These are phyloP conservation scores for Pseudogymnoascus sp. DNA, from an alignment of 2,329 filamentous ascomycete species.

Conservation along the genomic window DNA sequence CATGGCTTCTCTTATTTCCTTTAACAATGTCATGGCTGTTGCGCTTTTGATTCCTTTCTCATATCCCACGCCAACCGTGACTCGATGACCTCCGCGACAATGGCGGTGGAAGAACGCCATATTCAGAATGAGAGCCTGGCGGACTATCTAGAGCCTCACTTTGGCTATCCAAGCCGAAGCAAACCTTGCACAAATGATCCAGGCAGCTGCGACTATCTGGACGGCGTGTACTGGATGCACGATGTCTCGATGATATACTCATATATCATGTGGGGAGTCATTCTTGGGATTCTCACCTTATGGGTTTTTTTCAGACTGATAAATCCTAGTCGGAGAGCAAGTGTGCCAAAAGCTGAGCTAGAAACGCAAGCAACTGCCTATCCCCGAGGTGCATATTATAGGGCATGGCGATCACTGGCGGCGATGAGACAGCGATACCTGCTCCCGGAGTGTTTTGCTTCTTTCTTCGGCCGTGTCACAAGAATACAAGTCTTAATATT, in stretches of 20 bases:
- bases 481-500: slow-evolving; percentile 59
- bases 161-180: slow-evolving; percentile 47
- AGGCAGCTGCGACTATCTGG: slow-evolving; percentile 51
- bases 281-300: slow-evolving; percentile 39
- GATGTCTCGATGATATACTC: slow-evolving; percentile 47
- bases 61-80: neutral
- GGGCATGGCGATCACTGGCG: slow-evolving; percentile 16
- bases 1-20: neutral
- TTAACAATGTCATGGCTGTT: neutral
- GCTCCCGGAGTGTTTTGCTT: slow-evolving; percentile 49
- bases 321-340: slow-evolving; percentile 18
- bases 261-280: slow-evolving; percentile 48
- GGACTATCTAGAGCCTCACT: slow-evolving; percentile 37
- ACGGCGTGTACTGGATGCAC: slow-evolving; percentile 46
- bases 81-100: neutral
- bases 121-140: slow-evolving; percentile 40
- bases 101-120: slow-evolving; percentile 25
- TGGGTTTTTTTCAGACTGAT: slow-evolving; percentile 31
- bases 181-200: slow-evolving; percentile 50
- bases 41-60: neutral
- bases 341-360: slow-evolving; percentile 17
- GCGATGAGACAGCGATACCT: slow-evolving; percentile 35
- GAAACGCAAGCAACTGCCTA: slow-evolving; percentile 19
- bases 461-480: slow-evolving; percentile 59
- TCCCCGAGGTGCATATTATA: slow-evolving; percentile 19